A percentile compares a stretch with the other conserved stretches of the same genome.
These are phyloP conservation scores for Hypoxylon fuscum DNA, from an alignment of 495 filamentous ascomycete genomes.

Conservation along the genomic window DNA sequence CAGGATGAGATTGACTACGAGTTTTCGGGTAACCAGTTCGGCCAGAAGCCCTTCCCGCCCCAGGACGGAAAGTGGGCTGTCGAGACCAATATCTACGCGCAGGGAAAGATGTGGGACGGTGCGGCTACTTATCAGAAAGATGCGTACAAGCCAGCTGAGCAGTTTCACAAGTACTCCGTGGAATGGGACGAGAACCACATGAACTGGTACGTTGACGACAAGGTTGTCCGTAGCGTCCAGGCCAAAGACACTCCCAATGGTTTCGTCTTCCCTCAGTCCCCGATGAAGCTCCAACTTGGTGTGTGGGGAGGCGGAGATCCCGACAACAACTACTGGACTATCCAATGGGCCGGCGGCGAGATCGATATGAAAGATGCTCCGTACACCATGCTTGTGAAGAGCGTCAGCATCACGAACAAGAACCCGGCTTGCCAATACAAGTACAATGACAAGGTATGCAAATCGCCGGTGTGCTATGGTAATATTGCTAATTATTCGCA, in stretches of 20 bases:
- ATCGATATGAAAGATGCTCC: slow-evolving; percentile 70
- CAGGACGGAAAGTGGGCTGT: slow-evolving; percentile 57
- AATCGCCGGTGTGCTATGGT: neutral
- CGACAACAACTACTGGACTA: slow-evolving; percentile 55
- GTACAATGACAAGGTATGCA: slow-evolving; percentile 42
- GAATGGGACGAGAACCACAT: slow-evolving; percentile 80
- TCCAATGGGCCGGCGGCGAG: slow-evolving; percentile 76
- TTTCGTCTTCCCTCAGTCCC: slow-evolving; percentile 75
- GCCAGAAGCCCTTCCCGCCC: slow-evolving; percentile 49
- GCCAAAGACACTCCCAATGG: slow-evolving; percentile 60
- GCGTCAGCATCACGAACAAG: slow-evolving; percentile 61
- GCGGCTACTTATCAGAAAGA: slow-evolving; percentile 77
- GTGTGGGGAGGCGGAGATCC: slow-evolving; percentile 79
- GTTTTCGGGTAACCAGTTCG: slow-evolving; percentile 71
- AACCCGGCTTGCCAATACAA: slow-evolving; percentile 58
- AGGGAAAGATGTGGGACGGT: slow-evolving; percentile 73
- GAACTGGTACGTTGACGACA: slow-evolving; percentile 84
- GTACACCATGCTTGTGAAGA: slow-evolving; percentile 73
- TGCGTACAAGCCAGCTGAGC: slow-evolving; percentile 68
- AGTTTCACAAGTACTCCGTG: slow-evolving; percentile 89
- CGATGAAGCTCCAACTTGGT: slow-evolving; percentile 77
- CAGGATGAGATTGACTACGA: slow-evolving; percentile 97
- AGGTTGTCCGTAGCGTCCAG: slow-evolving; percentile 64
- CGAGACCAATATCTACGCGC: slow-evolving; percentile 92
- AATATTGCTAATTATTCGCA: slow-evolving; percentile 28